A percentile compares a stretch with the other conserved stretches of the same genome.
These are phyloP conservation scores for Sporothrix mexicana DNA, from an alignment of 2,329 filamentous ascomycete genomes.

Conservation along the genomic window DNA sequence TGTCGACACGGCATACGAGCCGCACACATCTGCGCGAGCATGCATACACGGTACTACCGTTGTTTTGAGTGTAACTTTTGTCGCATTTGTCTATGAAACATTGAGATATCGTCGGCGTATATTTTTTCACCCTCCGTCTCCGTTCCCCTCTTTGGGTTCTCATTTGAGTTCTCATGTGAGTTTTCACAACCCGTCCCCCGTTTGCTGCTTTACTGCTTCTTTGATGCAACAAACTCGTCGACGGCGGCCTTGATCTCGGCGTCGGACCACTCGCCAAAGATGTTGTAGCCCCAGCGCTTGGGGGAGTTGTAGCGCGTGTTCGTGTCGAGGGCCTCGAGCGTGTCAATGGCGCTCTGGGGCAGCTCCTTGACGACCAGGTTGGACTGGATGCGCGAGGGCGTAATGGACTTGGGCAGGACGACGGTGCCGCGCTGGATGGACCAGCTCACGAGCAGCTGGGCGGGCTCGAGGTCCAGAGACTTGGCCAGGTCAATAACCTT, in stretches of 20 bases:
- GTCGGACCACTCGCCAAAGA: slow-evolving; percentile 40
- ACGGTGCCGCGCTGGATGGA: slow-evolving; percentile 80
- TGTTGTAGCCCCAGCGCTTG: slow-evolving; percentile 58
- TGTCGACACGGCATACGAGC: too few relatives aligned
- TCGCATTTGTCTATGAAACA: too few relatives aligned
- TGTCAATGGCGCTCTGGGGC: slow-evolving; percentile 58
- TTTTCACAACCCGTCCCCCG: not conserved
- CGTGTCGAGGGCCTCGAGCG: slow-evolving; percentile 59
- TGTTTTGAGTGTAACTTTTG: too few relatives aligned
- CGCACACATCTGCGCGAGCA: too few relatives aligned
- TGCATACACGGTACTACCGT: too few relatives aligned
- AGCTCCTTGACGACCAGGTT: slow-evolving; percentile 62
- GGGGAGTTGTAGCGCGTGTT: slow-evolving; percentile 61
- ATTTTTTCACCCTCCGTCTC: not conserved
- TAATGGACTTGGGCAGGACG: slow-evolving; percentile 75
- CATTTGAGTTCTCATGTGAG: too few relatives aligned
- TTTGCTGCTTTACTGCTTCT: slow-evolving; percentile 26
- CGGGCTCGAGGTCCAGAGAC: slow-evolving; percentile 50
- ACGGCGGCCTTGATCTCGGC: slow-evolving; percentile 27
- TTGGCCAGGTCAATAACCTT: slow-evolving; percentile 30
- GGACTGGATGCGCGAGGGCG: slow-evolving; percentile 54
- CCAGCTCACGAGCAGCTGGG: slow-evolving; percentile 86
- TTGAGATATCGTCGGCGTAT: too few relatives aligned
- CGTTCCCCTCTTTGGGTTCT: not conserved
- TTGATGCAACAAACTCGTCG: slow-evolving; percentile 29